Percentiles rank a stretch among this genome's conserved stretches.
Conservation (phyloP, 2,329 filamentous ascomycete species). For the Epicoccum sorghinum region DNA sequence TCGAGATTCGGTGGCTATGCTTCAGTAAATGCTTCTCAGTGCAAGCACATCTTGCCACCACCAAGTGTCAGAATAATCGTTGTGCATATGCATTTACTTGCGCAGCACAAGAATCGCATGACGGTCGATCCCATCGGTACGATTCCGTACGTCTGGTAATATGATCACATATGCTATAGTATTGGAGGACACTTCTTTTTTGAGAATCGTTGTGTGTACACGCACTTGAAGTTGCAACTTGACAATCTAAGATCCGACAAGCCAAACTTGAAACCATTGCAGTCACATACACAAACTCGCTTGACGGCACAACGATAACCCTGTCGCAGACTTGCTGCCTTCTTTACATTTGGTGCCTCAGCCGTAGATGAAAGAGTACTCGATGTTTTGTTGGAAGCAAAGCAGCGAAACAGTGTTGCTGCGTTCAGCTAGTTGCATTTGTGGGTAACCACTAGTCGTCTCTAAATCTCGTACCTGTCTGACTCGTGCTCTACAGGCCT, state of each 20-base stretch:
- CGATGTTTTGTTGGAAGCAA: background rate
- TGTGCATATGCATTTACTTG: too few relatives aligned
- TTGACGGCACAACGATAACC: conserved; percentile 15
- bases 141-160: background rate
- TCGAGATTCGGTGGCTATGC: background rate
- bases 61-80: too few relatives aligned
- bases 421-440: background rate
- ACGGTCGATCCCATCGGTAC: too few relatives aligned
- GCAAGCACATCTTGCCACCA: too few relatives aligned
- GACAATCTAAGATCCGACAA: conserved; percentile 5
- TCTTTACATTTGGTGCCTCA: conserved; percentile 28
- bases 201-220: background rate
- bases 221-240: background rate
- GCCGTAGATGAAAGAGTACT: conserved; percentile 7
- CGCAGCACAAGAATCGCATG: too few relatives aligned
- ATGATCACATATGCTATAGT: background rate
- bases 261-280: conserved; percentile 6
- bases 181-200: background rate
- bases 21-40: background rate
- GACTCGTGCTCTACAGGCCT: conserved; percentile 36
- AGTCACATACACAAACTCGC: conserved; percentile 14
- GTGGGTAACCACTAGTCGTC: background rate
- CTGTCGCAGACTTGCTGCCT: conserved; percentile 17
- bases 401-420: background rate
- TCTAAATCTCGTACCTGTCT: conserved; percentile 39